These are phyloP conservation scores for Ophiostoma novo-ulmi DNA, from an alignment of 2,329 filamentous ascomycete genomes.

Conservation along the genomic window DNA sequence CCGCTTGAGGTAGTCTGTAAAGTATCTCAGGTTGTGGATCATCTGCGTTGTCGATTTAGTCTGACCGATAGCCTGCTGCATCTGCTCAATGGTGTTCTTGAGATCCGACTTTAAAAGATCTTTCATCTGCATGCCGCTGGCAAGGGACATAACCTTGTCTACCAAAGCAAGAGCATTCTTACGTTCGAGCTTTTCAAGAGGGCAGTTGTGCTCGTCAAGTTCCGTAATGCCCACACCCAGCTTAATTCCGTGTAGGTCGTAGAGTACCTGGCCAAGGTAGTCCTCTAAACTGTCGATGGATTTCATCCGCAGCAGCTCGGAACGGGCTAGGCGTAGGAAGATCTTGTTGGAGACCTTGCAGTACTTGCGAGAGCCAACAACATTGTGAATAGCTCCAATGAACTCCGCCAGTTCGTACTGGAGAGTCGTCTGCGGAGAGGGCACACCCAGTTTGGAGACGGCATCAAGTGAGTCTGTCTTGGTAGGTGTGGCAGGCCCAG, in stretches of 20 bases:
- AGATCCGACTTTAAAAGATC: conserved; percentile 88
- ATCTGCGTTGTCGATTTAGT: conserved; percentile 74
- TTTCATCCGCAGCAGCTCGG: conserved; percentile 72
- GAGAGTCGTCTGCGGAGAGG: conserved; percentile 36
- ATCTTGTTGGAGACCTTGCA: conserved; percentile 82
- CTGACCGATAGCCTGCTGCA: conserved; percentile 78
- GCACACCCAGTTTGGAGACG: background rate
- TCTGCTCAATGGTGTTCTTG: conserved; percentile 83
- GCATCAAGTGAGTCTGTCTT: background rate
- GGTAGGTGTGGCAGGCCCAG: background rate
- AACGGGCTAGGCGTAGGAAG: conserved; percentile 82
- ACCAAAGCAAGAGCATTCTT: conserved; percentile 75
- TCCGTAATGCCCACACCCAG: conserved; percentile 63
- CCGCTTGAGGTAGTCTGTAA: conserved; percentile 74
- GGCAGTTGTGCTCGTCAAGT: conserved; percentile 73
- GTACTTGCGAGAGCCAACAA: conserved; percentile 74
- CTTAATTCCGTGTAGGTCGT: conserved; percentile 76
- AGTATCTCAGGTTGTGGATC: conserved; percentile 79
- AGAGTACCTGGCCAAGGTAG: conserved; percentile 79
- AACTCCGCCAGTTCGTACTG: conserved; percentile 71
- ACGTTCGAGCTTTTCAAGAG: conserved; percentile 70
- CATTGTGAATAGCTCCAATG: conserved; percentile 75
- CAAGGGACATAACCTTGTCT: conserved; percentile 76
- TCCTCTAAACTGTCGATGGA: conserved; percentile 77
- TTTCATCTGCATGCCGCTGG: conserved; percentile 78